Percentiles rank a stretch among this genome's conserved stretches.
Conservation (phyloP, 495 filamentous ascomycete genomes). For the Thermothielavioides terrestris region DNA sequence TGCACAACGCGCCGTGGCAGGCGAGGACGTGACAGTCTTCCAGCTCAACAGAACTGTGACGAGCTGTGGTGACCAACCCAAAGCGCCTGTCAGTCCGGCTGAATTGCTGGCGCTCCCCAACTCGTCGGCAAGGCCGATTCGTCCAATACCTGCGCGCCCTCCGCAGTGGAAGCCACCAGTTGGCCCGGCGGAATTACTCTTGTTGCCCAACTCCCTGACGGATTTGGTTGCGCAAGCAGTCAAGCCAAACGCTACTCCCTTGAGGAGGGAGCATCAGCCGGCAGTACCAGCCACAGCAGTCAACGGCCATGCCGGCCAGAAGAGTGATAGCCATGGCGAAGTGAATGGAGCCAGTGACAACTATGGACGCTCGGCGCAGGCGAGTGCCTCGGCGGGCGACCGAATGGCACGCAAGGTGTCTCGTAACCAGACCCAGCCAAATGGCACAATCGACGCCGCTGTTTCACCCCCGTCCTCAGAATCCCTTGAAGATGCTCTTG, state of each 20-base stretch:
- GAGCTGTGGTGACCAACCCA: neutral
- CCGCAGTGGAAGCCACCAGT: slow-evolving; percentile 13
- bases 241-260: neutral
- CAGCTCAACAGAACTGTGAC: neutral
- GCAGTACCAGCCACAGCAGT: neutral
- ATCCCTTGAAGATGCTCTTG: neutral
- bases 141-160: too few species aligned
- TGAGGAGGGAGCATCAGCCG: too few species aligned
- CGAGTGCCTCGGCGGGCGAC: slow-evolving; percentile 15
- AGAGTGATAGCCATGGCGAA: neutral
- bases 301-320: neutral
- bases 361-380: slow-evolving; percentile 6
- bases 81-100: slow-evolving; percentile 22
- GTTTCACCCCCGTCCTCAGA: slow-evolving; percentile 4
- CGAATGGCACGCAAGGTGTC: neutral
- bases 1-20: neutral
- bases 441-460: neutral
- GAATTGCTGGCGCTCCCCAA: slow-evolving; percentile 23
- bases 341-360: neutral
- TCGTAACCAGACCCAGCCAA: neutral
- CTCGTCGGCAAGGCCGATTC: slow-evolving; percentile 4
- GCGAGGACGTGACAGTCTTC: neutral
- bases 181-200: slow-evolving; percentile 23
- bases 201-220: slow-evolving; percentile 24
- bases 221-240: slow-evolving; percentile 9